phyloP scores from a whole-genome alignment of 352 stramenopile species.

The Phytophthora brassicae region DNA sequence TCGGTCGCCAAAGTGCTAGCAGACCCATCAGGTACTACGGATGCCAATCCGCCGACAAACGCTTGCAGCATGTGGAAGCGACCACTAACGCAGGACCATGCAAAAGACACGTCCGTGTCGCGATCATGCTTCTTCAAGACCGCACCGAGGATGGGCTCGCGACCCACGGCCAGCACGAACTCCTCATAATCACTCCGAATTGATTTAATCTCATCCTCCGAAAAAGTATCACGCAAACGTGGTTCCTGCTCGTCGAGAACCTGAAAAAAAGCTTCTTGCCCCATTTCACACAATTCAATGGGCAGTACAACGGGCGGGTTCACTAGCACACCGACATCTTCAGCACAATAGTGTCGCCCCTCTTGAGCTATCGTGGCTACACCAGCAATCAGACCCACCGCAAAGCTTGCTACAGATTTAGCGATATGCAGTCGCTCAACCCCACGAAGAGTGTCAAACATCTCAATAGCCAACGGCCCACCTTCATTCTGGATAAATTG shows the following conservation, averaged over 20 bases:
- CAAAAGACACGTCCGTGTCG: slow-evolving; percentile 61
- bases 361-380: slow-evolving; percentile 48
- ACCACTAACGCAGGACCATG: slow-evolving; percentile 58
- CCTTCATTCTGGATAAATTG: slow-evolving; percentile 69
- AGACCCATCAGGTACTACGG: slow-evolving; percentile 43
- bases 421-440: slow-evolving; percentile 50
- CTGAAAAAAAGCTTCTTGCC: slow-evolving; percentile 47
- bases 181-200: slow-evolving; percentile 56
- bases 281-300: slow-evolving; percentile 55
- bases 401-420: slow-evolving; percentile 55
- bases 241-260: slow-evolving; percentile 41
- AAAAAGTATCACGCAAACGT: slow-evolving; percentile 47
- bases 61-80: slow-evolving; percentile 57
- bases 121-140: slow-evolving; percentile 61
- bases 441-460: slow-evolving; percentile 51
- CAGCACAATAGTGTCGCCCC: slow-evolving; percentile 47
- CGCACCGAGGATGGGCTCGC: slow-evolving; percentile 50
- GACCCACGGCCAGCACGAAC: slow-evolving; percentile 43
- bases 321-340: slow-evolving; percentile 41
- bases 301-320: slow-evolving; percentile 51
- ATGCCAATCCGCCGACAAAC: slow-evolving; percentile 53
- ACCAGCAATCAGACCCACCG: slow-evolving; percentile 42
- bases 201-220: slow-evolving; percentile 40
- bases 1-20: slow-evolving; percentile 38
- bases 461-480: slow-evolving; percentile 49